Conservation (phyloP, 805 yeast species). For the Kuraishia molischiana region DNA sequence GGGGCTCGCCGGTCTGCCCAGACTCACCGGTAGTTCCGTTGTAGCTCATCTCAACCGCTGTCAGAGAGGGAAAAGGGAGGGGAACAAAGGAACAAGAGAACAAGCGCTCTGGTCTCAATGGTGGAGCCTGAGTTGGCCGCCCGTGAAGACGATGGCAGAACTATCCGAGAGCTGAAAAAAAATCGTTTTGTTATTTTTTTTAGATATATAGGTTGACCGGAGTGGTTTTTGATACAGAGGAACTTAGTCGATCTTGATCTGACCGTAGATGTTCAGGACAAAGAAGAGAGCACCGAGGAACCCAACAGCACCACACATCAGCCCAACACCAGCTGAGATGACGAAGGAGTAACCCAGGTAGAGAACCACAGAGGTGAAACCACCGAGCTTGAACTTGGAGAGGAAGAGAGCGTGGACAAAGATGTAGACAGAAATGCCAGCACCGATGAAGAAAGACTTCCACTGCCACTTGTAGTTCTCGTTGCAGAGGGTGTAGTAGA, state of each 20-base stretch:
- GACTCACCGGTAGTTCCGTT: too few relatives aligned
- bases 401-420: conserved; percentile 76
- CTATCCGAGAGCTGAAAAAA: too few relatives aligned
- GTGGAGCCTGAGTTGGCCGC: too few relatives aligned
- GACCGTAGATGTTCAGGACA: conserved; percentile 68
- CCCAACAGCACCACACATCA: conserved; percentile 85
- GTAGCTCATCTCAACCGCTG: too few relatives aligned
- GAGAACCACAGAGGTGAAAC: conserved; percentile 64
- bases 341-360: conserved; percentile 77
- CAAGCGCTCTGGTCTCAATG: too few relatives aligned
- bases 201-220: too few relatives aligned
- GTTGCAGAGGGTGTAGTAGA: conserved; percentile 75
- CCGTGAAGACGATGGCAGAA: too few relatives aligned
- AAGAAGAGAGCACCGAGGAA: conserved; percentile 66
- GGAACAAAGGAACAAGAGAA: too few relatives aligned
- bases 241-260: conserved; percentile 75
- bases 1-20: too few relatives aligned
- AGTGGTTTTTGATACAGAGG: too few relatives aligned
- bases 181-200: too few relatives aligned
- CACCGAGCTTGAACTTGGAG: conserved; percentile 60
- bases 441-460: conserved; percentile 81
- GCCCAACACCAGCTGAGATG: conserved; percentile 60
- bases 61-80: too few relatives aligned
- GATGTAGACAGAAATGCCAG: conserved; percentile 80
- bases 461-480: conserved; percentile 98